phyloP scores from a whole-genome alignment of 805 yeast genomes.

The Saturnispora sanitii region DNA sequence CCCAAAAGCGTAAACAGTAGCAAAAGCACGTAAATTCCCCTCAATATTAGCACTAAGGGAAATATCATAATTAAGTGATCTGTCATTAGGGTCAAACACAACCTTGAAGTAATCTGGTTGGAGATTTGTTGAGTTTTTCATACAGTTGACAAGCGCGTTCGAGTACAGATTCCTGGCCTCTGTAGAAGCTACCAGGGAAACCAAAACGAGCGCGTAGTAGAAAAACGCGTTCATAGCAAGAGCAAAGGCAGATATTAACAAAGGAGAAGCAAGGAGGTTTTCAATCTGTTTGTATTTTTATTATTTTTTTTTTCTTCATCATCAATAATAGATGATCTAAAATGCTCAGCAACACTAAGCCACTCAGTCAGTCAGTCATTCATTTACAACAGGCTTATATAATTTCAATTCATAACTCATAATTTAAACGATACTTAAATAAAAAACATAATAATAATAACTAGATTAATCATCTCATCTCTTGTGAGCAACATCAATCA shows the following conservation, averaged over 20 bases:
- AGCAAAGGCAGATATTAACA: background rate
- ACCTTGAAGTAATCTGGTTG: conserved; percentile 71
- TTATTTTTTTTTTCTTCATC: background rate
- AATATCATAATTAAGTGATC: conserved; percentile 57
- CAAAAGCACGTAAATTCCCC: conserved; percentile 57
- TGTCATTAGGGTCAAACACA: conserved; percentile 59
- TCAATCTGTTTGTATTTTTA: background rate
- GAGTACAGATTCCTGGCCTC: conserved; percentile 40
- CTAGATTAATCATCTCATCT: background rate
- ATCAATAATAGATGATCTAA: too few species aligned
- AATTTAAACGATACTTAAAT: background rate
- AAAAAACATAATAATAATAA: background rate
- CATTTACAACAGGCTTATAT: background rate
- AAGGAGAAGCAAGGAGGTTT: background rate
- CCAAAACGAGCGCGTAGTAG: background rate
- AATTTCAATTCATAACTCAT: background rate
- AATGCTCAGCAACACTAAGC: background rate
- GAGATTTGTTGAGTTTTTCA: conserved; percentile 60
- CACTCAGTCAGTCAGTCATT: background rate
- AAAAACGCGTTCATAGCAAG: background rate
- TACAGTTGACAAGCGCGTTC: conserved; percentile 76
- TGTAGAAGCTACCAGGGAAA: background rate
- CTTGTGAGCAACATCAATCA: conserved; percentile 40
- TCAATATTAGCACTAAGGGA: conserved; percentile 59
- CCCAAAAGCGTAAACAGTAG: conserved; percentile 80